Base-by-base conservation (phyloP, 352 stramenopile species). In the Pythium phragmiticola region DNA sequence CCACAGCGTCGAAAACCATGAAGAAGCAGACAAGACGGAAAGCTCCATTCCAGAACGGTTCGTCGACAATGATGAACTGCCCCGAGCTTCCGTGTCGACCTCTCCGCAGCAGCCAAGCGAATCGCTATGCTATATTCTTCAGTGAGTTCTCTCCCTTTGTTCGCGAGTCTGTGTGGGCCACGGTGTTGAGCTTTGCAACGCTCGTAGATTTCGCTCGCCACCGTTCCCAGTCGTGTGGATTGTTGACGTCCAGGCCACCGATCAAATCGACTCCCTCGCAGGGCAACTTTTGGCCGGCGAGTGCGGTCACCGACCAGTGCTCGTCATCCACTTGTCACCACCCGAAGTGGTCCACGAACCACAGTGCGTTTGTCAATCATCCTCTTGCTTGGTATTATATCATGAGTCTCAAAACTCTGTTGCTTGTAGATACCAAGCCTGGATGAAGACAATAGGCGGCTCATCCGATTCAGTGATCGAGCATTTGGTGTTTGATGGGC, bases 301-400 rank as follows among this genome's bases (percentile, higher is more conserved):
- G 54, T 51, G 42, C 17, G 21, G 52, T 50, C 82, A 91, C 45
- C 54, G 53, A 3, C 80, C 82, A 23, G 72, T 60, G 5, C 64
- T 91, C 2, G 65, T 89, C 12, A 74, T 87, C 14, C 82, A 91
- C 50, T 77, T 91, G 12, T 80, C 78, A 1, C 74, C 75, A 9
- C 11, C 60, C 7, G 11, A 0, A 5, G 51, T 70, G 23, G 9
- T 65, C 17, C 23, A 49, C 23, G 16, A 57, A 17, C 7, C n/a
- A 14, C 21, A 42, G 52, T 67, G 47, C 33, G 36, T 39, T 33
- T 11, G n/a, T 17, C 16, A 5, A 30, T 33, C 45, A 14, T 33
- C 1, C 45, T n/a, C 8, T 30, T 2, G 17, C 13, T 33, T 26
- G 7, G 9, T 50, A 5, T 13, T 8, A 7, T 50, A 5, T 13